Evolutionary conservation across 2,329 filamentous ascomycete genomes (phyloP).

Genomic region (Colletotrichum theobromicola): DNA sequence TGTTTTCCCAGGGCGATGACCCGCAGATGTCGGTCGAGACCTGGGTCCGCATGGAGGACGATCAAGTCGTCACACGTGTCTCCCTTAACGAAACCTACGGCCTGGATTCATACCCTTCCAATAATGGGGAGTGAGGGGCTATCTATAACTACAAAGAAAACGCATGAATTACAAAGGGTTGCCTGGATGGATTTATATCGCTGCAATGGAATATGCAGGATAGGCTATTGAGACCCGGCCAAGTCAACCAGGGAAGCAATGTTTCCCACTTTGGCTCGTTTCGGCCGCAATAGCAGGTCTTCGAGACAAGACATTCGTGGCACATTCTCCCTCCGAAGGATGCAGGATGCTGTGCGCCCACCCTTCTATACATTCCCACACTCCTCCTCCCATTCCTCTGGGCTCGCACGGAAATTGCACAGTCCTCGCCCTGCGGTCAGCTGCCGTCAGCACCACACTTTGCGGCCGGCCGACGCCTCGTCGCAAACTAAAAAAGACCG

Average conservation of each 20-base stretch:
- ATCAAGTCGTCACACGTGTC: conserved; percentile 54
- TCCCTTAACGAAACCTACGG: conserved; percentile 66
- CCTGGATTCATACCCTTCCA: conserved; percentile 53
- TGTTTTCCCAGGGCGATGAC: conserved; percentile 37
- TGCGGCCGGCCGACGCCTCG: conserved; percentile 11
- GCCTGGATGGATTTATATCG: neutral
- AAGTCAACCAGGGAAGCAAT: neutral
- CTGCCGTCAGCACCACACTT: conserved; percentile 16
- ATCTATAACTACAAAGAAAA: neutral
- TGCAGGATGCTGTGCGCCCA: neutral
- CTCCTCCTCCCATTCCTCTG: conserved; percentile 1
- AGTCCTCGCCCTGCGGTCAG: conserved; percentile 17
- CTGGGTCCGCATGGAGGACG: conserved; percentile 66
- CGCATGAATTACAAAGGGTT: neutral
- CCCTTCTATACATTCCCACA: conserved; percentile 10
- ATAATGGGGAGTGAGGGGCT: conserved; percentile 3
- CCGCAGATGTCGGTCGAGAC: conserved; percentile 52
- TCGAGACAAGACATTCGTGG: neutral
- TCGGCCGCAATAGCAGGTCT: neutral
- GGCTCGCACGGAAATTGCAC: conserved; percentile 12
- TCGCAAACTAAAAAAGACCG: conserved; percentile 15
- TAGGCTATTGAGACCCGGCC: neutral
- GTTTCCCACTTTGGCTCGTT: neutral
- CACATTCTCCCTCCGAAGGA: neutral
- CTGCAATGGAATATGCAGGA: neutral